Conservation (phyloP, 495 filamentous ascomycete species). For the Daldinia concentrica region DNA sequence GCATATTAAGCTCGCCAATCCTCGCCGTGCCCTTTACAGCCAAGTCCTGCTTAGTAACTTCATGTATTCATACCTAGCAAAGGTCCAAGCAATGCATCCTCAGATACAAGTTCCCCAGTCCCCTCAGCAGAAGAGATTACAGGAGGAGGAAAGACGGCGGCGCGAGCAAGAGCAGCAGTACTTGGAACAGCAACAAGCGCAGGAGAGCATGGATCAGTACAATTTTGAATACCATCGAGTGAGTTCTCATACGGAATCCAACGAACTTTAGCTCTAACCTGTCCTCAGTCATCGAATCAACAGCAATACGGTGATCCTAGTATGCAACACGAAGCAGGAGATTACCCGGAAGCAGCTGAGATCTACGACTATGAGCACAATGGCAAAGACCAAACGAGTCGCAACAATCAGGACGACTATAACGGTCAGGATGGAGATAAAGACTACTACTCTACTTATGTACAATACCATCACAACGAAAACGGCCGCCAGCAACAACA, state of each 20-base stretch:
- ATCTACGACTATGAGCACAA: slow-evolving; percentile 61
- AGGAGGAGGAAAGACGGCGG: slow-evolving; percentile 69
- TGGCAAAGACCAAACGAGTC: slow-evolving; percentile 38
- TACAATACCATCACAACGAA: slow-evolving; percentile 38
- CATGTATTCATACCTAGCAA: slow-evolving; percentile 99
- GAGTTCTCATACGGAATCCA: slow-evolving; percentile 34
- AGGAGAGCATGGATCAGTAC: slow-evolving; percentile 55
- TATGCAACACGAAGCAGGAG: slow-evolving; percentile 50
- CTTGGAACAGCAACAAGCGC: slow-evolving; percentile 59
- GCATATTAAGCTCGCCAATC: slow-evolving; percentile 98
- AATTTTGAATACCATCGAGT: slow-evolving; percentile 64
- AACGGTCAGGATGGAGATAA: slow-evolving; percentile 39
- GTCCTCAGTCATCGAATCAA: slow-evolving; percentile 50
- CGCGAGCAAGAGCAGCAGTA: slow-evolving; percentile 69
- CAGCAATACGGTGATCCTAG: slow-evolving; percentile 52
- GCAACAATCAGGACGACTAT: slow-evolving; percentile 41
- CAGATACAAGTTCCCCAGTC: slow-evolving; percentile 81
- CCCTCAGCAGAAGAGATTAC: slow-evolving; percentile 67
- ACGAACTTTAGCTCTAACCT: slow-evolving; percentile 28
- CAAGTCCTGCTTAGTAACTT: slow-evolving; percentile 99
- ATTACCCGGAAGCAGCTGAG: slow-evolving; percentile 58
- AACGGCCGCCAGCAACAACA: slow-evolving; percentile 31
- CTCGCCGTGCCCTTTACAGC: slow-evolving; percentile 87
- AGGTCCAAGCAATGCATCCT: slow-evolving; percentile 98
- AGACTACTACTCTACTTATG: slow-evolving; percentile 47